Evolutionary conservation across 192 early-diverging fungal species (phyloP).

Genomic region (Entomortierella beljakovae): DNA sequence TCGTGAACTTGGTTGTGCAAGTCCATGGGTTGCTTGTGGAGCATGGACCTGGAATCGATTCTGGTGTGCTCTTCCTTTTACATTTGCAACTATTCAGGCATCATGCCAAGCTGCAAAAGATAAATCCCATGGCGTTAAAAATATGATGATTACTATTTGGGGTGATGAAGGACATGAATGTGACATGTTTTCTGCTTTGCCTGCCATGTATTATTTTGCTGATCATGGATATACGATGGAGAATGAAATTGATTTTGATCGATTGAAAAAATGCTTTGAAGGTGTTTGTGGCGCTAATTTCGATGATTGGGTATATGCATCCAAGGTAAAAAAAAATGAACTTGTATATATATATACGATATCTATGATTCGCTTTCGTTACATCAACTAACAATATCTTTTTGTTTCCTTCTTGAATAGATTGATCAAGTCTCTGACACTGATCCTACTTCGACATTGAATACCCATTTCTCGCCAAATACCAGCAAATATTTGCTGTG

Average conservation of each 20-base stretch:
- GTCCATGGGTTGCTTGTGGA: slow-evolving; percentile 85
- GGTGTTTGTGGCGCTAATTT: slow-evolving; percentile 84
- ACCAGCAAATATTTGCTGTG: slow-evolving; percentile 88
- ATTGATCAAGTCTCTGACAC: slow-evolving; percentile 64
- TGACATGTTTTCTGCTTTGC: slow-evolving; percentile 85
- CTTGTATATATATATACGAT: too few species aligned
- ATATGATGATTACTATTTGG: slow-evolving; percentile 89
- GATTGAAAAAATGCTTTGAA: slow-evolving; percentile 72
- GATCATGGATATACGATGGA: slow-evolving; percentile 78
- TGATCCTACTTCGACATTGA: slow-evolving; percentile 56
- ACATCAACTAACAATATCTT: too few species aligned
- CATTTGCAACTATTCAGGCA: slow-evolving; percentile 80
- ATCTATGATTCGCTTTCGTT: too few species aligned
- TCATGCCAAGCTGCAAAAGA: slow-evolving; percentile 76
- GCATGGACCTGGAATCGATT: slow-evolving; percentile 90
- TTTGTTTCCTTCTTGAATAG: too few species aligned
- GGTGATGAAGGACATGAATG: slow-evolving; percentile 95
- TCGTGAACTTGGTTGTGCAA: slow-evolving; percentile 78
- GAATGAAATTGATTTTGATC: slow-evolving; percentile 67
- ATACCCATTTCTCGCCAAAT: slow-evolving; percentile 73
- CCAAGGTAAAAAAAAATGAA: slow-evolving; percentile 53
- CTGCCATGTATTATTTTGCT: slow-evolving; percentile 81
- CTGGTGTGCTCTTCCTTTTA: slow-evolving; percentile 85
- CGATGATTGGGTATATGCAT: slow-evolving; percentile 80
- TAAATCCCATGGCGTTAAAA: slow-evolving; percentile 64